phyloP scores from a whole-genome alignment of 208 protist species.

The Acanthamoeba sp. region DNA sequence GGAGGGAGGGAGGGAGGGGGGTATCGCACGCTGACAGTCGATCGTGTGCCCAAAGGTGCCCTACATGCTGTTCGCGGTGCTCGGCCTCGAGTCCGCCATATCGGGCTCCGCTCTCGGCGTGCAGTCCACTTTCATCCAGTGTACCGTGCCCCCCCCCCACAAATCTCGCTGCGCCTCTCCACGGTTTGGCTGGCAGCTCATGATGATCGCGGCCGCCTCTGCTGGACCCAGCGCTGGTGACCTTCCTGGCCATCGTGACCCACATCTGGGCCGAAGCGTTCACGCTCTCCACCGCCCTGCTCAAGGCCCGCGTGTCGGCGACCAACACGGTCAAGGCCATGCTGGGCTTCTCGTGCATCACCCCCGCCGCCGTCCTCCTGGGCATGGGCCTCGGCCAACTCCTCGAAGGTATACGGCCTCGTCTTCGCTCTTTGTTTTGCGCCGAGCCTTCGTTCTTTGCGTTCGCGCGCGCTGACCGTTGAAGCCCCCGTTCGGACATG shows the following conservation, averaged over 20 bases:
- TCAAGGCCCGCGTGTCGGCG: background rate
- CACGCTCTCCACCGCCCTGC: background rate
- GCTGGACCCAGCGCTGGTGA: slow-evolving; percentile 26
- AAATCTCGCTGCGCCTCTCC: background rate
- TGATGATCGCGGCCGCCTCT: too few species aligned
- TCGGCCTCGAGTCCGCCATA: background rate
- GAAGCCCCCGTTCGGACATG: too few species aligned
- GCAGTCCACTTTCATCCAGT: background rate
- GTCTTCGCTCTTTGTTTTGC: background rate
- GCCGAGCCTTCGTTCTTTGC: too few species aligned
- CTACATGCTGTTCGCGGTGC: background rate
- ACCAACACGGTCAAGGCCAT: background rate
- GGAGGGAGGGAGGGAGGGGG: too few species aligned
- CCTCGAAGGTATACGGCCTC: background rate
- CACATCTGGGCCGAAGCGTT: slow-evolving; percentile 18
- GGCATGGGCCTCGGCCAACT: background rate
- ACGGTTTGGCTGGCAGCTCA: too few species aligned
- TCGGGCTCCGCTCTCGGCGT: background rate
- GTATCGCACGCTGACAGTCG: too few species aligned
- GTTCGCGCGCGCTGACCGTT: too few species aligned
- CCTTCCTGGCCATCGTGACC: background rate
- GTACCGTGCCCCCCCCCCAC: background rate
- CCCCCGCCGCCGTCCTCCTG: background rate
- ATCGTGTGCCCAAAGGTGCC: background rate
- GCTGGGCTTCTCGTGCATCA: background rate